Conservation (phyloP, 2,329 filamentous ascomycete genomes). For the Rutstroemia sp. region DNA sequence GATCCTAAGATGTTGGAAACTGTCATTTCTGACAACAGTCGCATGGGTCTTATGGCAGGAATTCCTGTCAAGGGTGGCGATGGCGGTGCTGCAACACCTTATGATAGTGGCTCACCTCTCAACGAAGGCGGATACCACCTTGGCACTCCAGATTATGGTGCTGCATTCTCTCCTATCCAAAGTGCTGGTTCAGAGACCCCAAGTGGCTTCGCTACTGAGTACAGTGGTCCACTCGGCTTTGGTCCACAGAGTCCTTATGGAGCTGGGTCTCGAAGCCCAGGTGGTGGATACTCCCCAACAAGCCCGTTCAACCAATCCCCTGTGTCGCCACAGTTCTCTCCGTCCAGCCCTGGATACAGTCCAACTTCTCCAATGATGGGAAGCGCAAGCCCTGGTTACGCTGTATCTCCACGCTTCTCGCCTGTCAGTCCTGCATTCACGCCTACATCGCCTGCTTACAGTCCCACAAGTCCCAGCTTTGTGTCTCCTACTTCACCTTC, state of each 20-base stretch:
- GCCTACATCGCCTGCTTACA: conserved; percentile 30
- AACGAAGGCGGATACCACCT: conserved; percentile 60
- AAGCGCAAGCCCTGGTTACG: conserved; percentile 44
- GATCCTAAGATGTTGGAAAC: conserved; percentile 95
- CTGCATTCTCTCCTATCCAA: conserved; percentile 71
- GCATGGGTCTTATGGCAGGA: conserved; percentile 73
- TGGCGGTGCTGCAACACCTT: conserved; percentile 86
- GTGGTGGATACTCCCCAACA: conserved; percentile 64
- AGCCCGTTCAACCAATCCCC: conserved; percentile 47
- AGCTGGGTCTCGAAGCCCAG: conserved; percentile 44
- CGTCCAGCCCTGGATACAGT: conserved; percentile 29
- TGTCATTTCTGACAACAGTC: conserved; percentile 85
- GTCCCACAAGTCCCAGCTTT: conserved; percentile 29
- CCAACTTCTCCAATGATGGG: conserved; percentile 51
- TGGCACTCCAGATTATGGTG: conserved; percentile 50
- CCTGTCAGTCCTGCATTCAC: conserved; percentile 42
- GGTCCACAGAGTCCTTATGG: conserved; percentile 59
- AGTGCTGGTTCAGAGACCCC: conserved; percentile 65
- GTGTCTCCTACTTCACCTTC: conserved; percentile 64
- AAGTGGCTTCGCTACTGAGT: conserved; percentile 55
- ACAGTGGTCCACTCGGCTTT: conserved; percentile 39
- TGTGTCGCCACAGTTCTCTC: conserved; percentile 40
- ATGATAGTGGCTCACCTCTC: conserved; percentile 80
- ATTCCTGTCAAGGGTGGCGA: conserved; percentile 70
- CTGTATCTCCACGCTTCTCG: conserved; percentile 47